phyloP scores from a whole-genome alignment of 192 early-diverging fungal species.

The Entomortierella beljakovae region DNA sequence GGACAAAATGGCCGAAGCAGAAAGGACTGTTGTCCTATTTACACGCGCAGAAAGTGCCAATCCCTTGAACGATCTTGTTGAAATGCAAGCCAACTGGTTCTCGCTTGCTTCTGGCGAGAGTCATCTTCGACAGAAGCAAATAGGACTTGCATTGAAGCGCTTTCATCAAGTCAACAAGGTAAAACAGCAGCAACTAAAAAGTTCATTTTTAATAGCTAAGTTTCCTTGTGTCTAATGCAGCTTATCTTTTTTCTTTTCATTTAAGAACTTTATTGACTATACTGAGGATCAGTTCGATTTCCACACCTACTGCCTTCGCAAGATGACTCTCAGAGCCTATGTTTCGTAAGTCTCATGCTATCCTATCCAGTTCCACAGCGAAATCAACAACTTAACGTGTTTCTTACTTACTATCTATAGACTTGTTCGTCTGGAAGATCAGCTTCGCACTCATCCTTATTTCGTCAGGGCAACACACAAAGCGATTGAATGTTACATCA shows the following conservation, averaged over 20 bases:
- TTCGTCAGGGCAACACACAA: constrained; percentile 81
- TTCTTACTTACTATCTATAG: constrained; percentile 21
- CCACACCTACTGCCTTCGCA: constrained; percentile 93
- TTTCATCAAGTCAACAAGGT: constrained; percentile 85
- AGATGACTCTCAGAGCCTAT: constrained; percentile 89
- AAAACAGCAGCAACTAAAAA: neutral
- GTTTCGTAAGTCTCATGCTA: constrained; percentile 64
- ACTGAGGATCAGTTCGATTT: constrained; percentile 97
- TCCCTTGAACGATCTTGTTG: constrained; percentile 82
- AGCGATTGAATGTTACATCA: constrained; percentile 69
- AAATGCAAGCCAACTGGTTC: constrained; percentile 97
- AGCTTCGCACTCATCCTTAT: constrained; percentile 74
- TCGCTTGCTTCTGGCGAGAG: constrained; percentile 80
- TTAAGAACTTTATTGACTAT: constrained; percentile 79
- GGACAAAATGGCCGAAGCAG: constrained; percentile 84
- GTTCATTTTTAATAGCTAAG: neutral
- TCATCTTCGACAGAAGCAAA: constrained; percentile 72
- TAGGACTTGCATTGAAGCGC: constrained; percentile 88
- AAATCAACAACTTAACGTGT: neutral
- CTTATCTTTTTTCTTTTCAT: neutral
- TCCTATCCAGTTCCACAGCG: neutral
- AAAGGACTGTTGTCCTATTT: constrained; percentile 87
- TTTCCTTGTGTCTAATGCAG: too few relatives aligned
- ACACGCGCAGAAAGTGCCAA: constrained; percentile 74
- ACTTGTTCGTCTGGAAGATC: constrained; percentile 83